These are phyloP conservation scores for Phytopythium aichiense DNA, from an alignment of 352 stramenopile genomes.

Conservation along the genomic window DNA sequence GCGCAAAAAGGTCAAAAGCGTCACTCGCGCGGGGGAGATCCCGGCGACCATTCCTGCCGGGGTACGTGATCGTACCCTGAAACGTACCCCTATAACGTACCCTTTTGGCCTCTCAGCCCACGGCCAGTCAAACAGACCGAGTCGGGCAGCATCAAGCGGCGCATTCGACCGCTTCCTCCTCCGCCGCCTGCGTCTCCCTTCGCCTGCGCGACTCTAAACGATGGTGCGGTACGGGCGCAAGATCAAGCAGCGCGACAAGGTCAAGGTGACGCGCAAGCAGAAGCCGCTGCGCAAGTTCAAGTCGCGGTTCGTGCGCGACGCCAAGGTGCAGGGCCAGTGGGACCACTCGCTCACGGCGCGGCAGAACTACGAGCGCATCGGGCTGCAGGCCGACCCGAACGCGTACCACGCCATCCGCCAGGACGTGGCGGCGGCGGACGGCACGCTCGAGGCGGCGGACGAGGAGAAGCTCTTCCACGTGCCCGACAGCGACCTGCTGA, in stretches of 20 bases:
- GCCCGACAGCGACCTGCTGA: conserved; percentile 75
- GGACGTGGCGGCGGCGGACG: conserved; percentile 42
- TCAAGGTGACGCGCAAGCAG: conserved; percentile 58
- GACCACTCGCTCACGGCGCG: conserved; percentile 73
- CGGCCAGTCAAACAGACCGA: neutral
- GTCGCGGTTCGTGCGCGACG: conserved; percentile 67
- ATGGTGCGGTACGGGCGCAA: conserved; percentile 46
- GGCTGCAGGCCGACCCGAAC: conserved; percentile 67
- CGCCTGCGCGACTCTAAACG: neutral
- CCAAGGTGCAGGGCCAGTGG: conserved; percentile 67
- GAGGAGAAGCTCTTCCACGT: conserved; percentile 63
- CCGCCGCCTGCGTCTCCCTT: neutral
- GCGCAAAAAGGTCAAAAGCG: neutral
- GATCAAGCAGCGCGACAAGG: conserved; percentile 68
- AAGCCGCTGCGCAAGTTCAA: conserved; percentile 78
- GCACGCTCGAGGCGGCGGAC: conserved; percentile 42
- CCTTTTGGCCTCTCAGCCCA: neutral
- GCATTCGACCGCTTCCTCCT: neutral
- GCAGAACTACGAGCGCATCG: conserved; percentile 80
- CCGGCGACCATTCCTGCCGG: neutral
- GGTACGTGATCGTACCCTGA: neutral
- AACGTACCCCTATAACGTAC: neutral
- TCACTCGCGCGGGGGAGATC: neutral
- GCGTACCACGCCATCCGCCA: conserved; percentile 39
- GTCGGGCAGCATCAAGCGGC: neutral